phyloP scores from a whole-genome alignment of 768 basidiomycete species.

The Leccinum pellstonianum region DNA sequence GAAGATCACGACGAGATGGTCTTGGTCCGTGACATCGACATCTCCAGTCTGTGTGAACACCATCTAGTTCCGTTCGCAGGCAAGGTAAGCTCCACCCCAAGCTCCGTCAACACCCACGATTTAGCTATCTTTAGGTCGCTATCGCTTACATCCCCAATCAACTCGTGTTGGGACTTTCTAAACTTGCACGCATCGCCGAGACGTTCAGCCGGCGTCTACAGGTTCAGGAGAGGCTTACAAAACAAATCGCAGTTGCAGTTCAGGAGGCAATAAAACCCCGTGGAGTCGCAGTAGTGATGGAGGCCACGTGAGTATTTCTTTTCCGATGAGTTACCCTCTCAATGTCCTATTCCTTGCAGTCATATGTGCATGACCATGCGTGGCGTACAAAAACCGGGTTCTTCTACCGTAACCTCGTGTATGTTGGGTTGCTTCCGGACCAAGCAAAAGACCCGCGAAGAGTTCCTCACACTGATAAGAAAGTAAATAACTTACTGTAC shows the following conservation, averaged over 20 bases:
- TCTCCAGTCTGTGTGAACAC: constrained; percentile 97
- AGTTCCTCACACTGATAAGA: constrained; percentile 88
- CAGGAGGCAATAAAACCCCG: constrained; percentile 97
- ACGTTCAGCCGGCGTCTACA: constrained; percentile 94
- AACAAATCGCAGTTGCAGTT: constrained; percentile 96
- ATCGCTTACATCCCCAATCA: constrained; percentile 98
- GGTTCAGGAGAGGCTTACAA: constrained; percentile 96
- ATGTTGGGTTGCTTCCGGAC: constrained; percentile 99
- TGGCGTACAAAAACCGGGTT: constrained; percentile 97
- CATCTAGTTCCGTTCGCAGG: constrained; percentile 98
- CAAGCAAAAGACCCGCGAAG: constrained; percentile 98
- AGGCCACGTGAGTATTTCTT: constrained; percentile 79
- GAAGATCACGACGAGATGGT: constrained; percentile 99
- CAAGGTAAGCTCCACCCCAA: constrained; percentile 58
- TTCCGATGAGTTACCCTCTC: constrained; percentile 11
- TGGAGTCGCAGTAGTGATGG: constrained; percentile 99
- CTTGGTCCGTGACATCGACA: constrained; percentile 94
- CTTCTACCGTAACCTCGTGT: constrained; percentile 92
- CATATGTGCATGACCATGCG: constrained; percentile 99
- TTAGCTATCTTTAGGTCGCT: constrained; percentile 63
- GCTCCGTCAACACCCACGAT: constrained; percentile 22
- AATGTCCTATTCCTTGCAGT: constrained; percentile 39
- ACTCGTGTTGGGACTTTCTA: constrained; percentile 91
- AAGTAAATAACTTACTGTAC: constrained; percentile 13
- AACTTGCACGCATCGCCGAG: constrained; percentile 95